A percentile compares a stretch with the other conserved stretches of the same genome.
Conservation (phyloP, 768 basidiomycete species). For the Amanita muscaria region DNA sequence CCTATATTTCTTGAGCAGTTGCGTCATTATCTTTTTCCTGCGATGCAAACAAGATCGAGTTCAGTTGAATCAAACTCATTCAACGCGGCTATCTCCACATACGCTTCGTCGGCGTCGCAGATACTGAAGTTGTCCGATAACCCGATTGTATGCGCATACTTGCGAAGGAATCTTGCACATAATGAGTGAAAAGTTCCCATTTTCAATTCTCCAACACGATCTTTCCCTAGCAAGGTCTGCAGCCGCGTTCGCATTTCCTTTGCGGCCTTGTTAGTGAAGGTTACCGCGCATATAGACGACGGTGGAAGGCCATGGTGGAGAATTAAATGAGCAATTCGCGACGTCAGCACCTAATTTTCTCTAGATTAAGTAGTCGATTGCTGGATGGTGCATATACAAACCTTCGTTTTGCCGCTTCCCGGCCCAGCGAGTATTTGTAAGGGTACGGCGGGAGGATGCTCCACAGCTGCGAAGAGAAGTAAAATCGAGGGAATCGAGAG, state of each 20-base stretch:
- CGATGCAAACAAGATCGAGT: constrained; percentile 3
- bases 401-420: constrained; percentile 65
- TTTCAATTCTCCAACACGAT: constrained; percentile 41
- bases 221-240: constrained; percentile 54
- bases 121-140: constrained; percentile 73
- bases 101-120: constrained; percentile 78
- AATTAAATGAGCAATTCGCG: constrained; percentile 61
- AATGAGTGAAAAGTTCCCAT: constrained; percentile 77
- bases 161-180: constrained; percentile 64
- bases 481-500: background rate
- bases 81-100: constrained; percentile 10
- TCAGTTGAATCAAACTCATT: background rate
- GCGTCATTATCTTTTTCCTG: constrained; percentile 62
- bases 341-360: constrained; percentile 45
- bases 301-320: constrained; percentile 41
- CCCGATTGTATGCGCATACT: constrained; percentile 47
- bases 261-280: constrained; percentile 86
- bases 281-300: constrained; percentile 66
- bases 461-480: constrained; percentile 41
- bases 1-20: constrained; percentile 48
- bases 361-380: constrained; percentile 1
- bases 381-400: too few relatives aligned
- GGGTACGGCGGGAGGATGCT: constrained; percentile 50
- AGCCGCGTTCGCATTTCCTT: constrained; percentile 78
- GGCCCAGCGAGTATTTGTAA: constrained; percentile 81